Conservation (phyloP, 2,329 filamentous ascomycete species). For the Xylaria polymorpha region DNA sequence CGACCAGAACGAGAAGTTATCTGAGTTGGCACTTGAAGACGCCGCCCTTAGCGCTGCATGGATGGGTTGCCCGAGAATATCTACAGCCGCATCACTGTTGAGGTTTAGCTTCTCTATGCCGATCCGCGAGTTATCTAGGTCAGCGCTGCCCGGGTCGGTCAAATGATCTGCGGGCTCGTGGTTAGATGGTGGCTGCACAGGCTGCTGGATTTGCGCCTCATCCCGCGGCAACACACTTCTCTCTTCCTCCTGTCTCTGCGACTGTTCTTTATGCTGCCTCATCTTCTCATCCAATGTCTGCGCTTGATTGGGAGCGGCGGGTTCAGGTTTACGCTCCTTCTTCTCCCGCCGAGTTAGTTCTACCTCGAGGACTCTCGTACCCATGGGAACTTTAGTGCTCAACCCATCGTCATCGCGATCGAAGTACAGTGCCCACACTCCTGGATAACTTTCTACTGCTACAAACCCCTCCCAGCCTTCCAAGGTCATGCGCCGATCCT, state of each 20-base stretch:
- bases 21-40: constrained; percentile 44
- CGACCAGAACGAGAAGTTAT: constrained; percentile 47
- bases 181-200: constrained; percentile 16
- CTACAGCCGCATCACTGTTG: constrained; percentile 10
- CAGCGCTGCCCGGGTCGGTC: neutral
- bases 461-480: constrained; percentile 63
- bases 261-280: constrained; percentile 47
- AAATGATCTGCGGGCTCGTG: neutral
- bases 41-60: constrained; percentile 19
- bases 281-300: constrained; percentile 49
- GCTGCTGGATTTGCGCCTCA: constrained; percentile 1
- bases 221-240: constrained; percentile 18
- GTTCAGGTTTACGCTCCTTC: constrained; percentile 53
- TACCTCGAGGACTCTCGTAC: constrained; percentile 65
- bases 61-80: neutral
- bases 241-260: constrained; percentile 28
- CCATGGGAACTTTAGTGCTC: constrained; percentile 57
- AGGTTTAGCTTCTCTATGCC: constrained; percentile 30
- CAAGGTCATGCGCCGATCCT: constrained; percentile 62
- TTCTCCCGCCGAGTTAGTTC: constrained; percentile 66
- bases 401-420: constrained; percentile 60
- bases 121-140: neutral
- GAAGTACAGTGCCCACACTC: constrained; percentile 61
- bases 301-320: constrained; percentile 41
- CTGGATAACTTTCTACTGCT: constrained; percentile 58